phyloP scores from a whole-genome alignment of 2,329 filamentous ascomycete genomes.

The Colletotrichum musicola region DNA sequence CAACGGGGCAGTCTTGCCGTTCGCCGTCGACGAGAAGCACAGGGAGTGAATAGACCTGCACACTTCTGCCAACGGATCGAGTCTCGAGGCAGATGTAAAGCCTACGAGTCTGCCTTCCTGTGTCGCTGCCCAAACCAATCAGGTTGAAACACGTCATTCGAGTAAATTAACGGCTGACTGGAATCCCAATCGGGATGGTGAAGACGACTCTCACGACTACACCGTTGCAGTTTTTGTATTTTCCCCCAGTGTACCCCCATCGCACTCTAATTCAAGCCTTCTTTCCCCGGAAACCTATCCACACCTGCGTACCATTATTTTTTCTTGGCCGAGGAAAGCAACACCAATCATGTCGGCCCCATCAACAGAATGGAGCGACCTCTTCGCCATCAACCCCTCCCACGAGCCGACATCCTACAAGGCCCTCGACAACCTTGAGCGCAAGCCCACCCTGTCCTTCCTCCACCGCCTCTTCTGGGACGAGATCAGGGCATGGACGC shows the following conservation, averaged over 20 bases:
- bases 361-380: constrained; percentile 21
- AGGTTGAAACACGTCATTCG: constrained; percentile 28
- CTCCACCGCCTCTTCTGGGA: constrained; percentile 19
- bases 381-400: constrained; percentile 16
- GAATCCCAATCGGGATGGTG: constrained; percentile 2
- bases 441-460: constrained; percentile 11
- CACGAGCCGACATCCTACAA: constrained; percentile 22
- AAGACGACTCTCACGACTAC: neutral
- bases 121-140: constrained; percentile 22
- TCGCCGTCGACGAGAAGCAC: neutral
- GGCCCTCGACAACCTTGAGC: constrained; percentile 17
- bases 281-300: no score
- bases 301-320: neutral
- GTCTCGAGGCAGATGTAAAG: neutral
- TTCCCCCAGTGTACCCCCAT: neutral
- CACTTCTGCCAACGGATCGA: neutral
- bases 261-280: neutral
- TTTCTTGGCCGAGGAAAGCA: neutral
- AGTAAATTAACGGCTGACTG: neutral
- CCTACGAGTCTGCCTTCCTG: constrained; percentile 12
- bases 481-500: constrained; percentile 25
- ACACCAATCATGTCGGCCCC: constrained; percentile 16
- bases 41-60: neutral
- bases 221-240: neutral
- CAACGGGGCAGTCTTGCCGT: neutral